Base-by-base conservation (phyloP, 2,329 filamentous ascomycete genomes). In the Alternaria consortialis region DNA sequence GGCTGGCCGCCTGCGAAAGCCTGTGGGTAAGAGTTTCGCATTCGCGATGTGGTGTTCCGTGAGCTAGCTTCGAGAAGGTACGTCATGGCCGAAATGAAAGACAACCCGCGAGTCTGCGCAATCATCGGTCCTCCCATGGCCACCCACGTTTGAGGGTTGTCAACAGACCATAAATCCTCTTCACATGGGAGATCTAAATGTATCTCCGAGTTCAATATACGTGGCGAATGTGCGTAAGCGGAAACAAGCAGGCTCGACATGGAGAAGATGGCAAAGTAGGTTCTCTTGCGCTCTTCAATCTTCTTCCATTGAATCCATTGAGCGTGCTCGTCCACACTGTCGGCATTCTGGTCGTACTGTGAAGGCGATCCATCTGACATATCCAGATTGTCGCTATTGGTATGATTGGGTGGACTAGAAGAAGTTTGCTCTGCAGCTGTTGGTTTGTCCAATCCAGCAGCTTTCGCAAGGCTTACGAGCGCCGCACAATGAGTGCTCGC, bases 121-220 rank as follows among this genome's bases (percentile, higher is more conserved):
- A 87, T 87, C 51, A 86, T 84, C 15, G 87, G 80, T 8, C 94
- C 94, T 34, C 94, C 93, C 78, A 90, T 88, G 59, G 90, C 86
- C 62, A 89, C 87, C 85, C 97, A 99, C 8, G 87, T 87, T n/a
- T 90, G 86, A n/a, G 91, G 89, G 37, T 87, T 93, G 65, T 96
- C 91, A 1, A 93, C 93, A 7, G 90, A 86, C 85, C 93, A 98
- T 50, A 97, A 88, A 60, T 96, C 91, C 77, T 99, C 95, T 74
- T 97, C 93, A 69, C 94, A 97, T 3, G 95, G 95, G 17, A 98
- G 83, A 72, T 97, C 92, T 27, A 97, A 85, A 55, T 89, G 85
- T 53, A 98, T 94, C 77, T 99, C 94, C 0, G 94, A 97, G 77
- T 98, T 98, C 44, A 94, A 93, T 71, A 99, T 85, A 1, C 92